Evolutionary conservation across 495 filamentous ascomycete species (phyloP).

Genomic region (Tuber borchii): DNA sequence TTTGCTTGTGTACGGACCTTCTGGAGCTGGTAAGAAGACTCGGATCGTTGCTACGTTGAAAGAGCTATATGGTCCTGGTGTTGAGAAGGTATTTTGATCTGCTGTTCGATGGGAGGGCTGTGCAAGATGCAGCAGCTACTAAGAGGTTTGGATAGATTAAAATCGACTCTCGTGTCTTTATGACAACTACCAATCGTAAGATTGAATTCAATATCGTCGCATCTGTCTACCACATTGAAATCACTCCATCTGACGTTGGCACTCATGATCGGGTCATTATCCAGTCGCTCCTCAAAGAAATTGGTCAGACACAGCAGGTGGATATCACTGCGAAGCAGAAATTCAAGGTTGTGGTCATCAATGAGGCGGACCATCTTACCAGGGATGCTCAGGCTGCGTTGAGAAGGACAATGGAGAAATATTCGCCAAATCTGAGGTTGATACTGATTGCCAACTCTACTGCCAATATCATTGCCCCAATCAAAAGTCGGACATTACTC

Average conservation of each 20-base stretch:
- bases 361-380: conserved; percentile 93
- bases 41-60: conserved; percentile 89
- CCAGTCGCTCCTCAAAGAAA: conserved; percentile 93
- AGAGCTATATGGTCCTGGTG: conserved; percentile 83
- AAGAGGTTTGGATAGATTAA: conserved; percentile 56
- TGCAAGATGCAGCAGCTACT: neutral
- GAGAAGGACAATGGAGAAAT: conserved; percentile 97
- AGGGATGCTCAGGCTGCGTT: conserved; percentile 93
- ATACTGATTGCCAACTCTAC: conserved; percentile 92
- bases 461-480: conserved; percentile 95
- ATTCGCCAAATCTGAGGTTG: conserved; percentile 84
- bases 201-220: conserved; percentile 98
- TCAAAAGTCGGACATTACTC: conserved; percentile 78
- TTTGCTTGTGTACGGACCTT: conserved; percentile 91
- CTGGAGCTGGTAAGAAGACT: conserved; percentile 95
- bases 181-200: conserved; percentile 90
- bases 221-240: conserved; percentile 93
- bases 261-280: conserved; percentile 91
- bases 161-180: conserved; percentile 91
- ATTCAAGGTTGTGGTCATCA: conserved; percentile 98
- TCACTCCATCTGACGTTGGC: conserved; percentile 95
- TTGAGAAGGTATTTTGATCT: conserved; percentile 56
- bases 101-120: neutral
- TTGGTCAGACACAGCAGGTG: conserved; percentile 97
- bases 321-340: conserved; percentile 78